phyloP scores from a whole-genome alignment of 2,329 filamentous ascomycete genomes.

The Ramularia collo-cygni region DNA sequence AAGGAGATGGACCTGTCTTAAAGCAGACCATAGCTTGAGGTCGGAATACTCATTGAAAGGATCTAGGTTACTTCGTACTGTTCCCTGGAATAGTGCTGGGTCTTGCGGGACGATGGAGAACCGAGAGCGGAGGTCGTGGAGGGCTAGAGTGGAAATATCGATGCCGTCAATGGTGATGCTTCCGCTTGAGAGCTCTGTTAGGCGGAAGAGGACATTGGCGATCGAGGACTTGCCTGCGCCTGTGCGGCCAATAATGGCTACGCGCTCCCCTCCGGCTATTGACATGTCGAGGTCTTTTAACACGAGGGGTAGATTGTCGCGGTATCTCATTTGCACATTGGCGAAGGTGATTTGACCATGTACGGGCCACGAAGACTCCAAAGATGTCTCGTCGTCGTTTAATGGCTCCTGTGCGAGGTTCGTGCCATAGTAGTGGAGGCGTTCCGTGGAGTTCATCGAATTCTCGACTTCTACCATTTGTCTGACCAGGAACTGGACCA shows the following conservation, averaged over 20 bases:
- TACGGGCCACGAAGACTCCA: constrained; percentile 75
- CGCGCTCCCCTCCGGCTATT: constrained; percentile 66
- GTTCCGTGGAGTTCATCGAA: constrained; percentile 94
- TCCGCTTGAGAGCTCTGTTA: constrained; percentile 46
- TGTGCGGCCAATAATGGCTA: constrained; percentile 74
- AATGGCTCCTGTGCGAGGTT: constrained; percentile 84
- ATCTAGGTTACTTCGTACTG: constrained; percentile 71
- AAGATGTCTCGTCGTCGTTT: constrained; percentile 66
- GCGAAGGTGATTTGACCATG: constrained; percentile 60
- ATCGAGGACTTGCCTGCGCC: constrained; percentile 82
- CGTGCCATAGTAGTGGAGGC: constrained; percentile 82
- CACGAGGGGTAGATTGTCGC: constrained; percentile 42
- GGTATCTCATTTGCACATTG: constrained; percentile 46
- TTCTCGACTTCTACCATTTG: constrained; percentile 95
- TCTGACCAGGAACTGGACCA: constrained; percentile 92
- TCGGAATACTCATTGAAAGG: constrained; percentile 74
- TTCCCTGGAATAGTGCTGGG: constrained; percentile 74
- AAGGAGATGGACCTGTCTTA: constrained; percentile 70
- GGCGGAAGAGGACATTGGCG: constrained; percentile 74
- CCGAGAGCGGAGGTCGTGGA: constrained; percentile 67
- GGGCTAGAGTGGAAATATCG: constrained; percentile 62
- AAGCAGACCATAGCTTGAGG: constrained; percentile 67
- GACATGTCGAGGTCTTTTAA: constrained; percentile 54
- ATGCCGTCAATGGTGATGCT: constrained; percentile 45
- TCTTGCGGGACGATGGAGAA: constrained; percentile 76